Conservation (phyloP, 1,284 basidiomycete genomes). For the Hypsizygus ulmarius region DNA sequence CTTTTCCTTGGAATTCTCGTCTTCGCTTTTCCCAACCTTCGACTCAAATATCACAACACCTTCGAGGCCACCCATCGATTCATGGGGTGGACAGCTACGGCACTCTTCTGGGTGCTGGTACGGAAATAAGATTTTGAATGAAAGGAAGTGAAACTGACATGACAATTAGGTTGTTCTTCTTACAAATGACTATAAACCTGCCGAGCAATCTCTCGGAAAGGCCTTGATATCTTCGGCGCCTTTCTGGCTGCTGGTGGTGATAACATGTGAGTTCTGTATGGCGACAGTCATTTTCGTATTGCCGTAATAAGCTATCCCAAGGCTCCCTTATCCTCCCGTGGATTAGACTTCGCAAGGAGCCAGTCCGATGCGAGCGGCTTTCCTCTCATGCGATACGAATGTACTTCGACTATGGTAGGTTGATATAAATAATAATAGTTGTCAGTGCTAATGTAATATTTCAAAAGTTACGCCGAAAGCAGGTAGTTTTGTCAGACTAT, state of each 20-base stretch:
- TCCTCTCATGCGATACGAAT: conserved; percentile 57
- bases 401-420: conserved; percentile 53
- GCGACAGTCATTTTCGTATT: neutral
- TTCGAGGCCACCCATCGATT: conserved; percentile 58
- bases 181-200: conserved; percentile 49
- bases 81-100: conserved; percentile 58
- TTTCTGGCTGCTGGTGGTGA: conserved; percentile 53
- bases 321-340: conserved; percentile 54
- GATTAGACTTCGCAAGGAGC: conserved; percentile 46
- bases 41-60: conserved; percentile 45
- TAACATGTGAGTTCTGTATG: conserved; percentile 35
- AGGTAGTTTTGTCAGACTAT: conserved; percentile 55
- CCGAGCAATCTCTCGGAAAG: conserved; percentile 37
- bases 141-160: too few relatives aligned
- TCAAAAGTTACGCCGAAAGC: conserved; percentile 44
- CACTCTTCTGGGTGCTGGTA: too few relatives aligned
- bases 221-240: conserved; percentile 45
- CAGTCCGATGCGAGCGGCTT: conserved; percentile 50
- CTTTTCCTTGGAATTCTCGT: conserved; percentile 47
- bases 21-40: conserved; percentile 50
- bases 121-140: too few relatives aligned
- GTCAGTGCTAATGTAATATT: conserved; percentile 2
- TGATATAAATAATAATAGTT: neutral
- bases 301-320: conserved; percentile 13
- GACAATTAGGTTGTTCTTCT: conserved; percentile 52